Conservation (phyloP, 106 monocot genomes). For the Dendrobium chrysotoxum region DNA sequence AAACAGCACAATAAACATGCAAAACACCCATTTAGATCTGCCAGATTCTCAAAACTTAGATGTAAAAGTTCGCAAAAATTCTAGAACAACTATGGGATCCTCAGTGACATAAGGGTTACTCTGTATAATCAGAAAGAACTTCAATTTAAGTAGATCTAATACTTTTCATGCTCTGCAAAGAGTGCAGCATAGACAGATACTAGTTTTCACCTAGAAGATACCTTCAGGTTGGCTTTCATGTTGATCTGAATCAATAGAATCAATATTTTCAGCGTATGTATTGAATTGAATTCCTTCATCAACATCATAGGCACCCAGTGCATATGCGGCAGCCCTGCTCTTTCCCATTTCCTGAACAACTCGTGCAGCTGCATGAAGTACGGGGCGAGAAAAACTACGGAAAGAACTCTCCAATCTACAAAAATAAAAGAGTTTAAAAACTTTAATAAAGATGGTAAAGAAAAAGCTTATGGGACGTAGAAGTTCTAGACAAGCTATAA, state of each 20-base stretch:
- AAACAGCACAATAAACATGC: not conserved
- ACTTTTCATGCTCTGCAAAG: not conserved
- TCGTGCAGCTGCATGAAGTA: slow-evolving; percentile 92
- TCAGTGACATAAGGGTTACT: not conserved
- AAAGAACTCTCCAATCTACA: slow-evolving; percentile 90
- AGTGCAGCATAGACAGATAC: not conserved
- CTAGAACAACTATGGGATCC: not conserved
- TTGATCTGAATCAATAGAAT: slow-evolving; percentile 60
- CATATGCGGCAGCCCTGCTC: slow-evolving; percentile 96
- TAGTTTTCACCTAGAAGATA: slow-evolving; percentile 14
- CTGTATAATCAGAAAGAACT: not conserved
- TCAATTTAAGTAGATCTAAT: not conserved
- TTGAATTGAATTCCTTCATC: slow-evolving; percentile 70
- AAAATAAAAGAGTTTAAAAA: not conserved
- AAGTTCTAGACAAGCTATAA: not conserved
- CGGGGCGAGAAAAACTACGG: slow-evolving; percentile 94
- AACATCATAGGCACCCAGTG: slow-evolving; percentile 68
- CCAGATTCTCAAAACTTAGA: not conserved
- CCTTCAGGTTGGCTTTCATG: slow-evolving; percentile 71
- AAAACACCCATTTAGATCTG: not conserved
- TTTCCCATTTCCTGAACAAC: slow-evolving; percentile 99
- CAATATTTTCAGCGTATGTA: slow-evolving; percentile 66
- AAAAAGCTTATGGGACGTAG: not conserved
- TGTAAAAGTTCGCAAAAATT: not conserved
- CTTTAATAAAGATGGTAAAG: not conserved